Evolutionary conservation across 345 rosid species (phyloP), one percentile per base, ranked within the genome.

Genomic region (Durio zibethinus): DNA sequence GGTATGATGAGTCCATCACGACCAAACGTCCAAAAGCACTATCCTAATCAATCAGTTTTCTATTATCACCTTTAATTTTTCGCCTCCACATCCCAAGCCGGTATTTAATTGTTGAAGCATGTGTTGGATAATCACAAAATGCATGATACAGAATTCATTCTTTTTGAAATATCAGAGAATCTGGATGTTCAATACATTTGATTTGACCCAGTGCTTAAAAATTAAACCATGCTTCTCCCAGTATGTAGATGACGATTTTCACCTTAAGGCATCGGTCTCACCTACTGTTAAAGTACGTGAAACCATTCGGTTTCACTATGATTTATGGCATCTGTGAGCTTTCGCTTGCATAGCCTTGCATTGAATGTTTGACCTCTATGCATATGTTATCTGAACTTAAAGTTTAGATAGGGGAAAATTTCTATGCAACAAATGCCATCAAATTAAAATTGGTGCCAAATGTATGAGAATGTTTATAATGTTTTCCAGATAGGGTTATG

Each of bases 1-100:
- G 98, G 97, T 60, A 90, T 93, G 99, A 91, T 95, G 99, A 78
- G 92, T 0, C 99, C 78, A 67, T 95, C 61, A 90, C 91, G n/a
- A 0, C 99, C 98, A 12, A 93, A 93, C 82, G 92, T 87, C 73
- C 94, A 95, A 84, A 89, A 10, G 94, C 99, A 7, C 97, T 1
- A 86, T 95, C 70, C 84, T 91, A 0, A 94, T 91, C n/a, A n/a
- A 0, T 86, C 92, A 43, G 86, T 94, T 23, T 93, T 90, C 82
- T 95, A 88, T 4, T n/a, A n/a, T 69, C 87, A 4, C 84, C 64
- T 95, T 95, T 86, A 91, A 88, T 74, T 95, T 47, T 95, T 93
- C 84, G 99, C 77, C 93, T 94, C 90, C 87, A 84, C 82, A 90
- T 91, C 76, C 95, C 92, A 63, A 90, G 91, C 93, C 97, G 74